Evolutionary conservation across 2,329 filamentous ascomycete species (phyloP).

Genomic region (Colletotrichum echinochloae): DNA sequence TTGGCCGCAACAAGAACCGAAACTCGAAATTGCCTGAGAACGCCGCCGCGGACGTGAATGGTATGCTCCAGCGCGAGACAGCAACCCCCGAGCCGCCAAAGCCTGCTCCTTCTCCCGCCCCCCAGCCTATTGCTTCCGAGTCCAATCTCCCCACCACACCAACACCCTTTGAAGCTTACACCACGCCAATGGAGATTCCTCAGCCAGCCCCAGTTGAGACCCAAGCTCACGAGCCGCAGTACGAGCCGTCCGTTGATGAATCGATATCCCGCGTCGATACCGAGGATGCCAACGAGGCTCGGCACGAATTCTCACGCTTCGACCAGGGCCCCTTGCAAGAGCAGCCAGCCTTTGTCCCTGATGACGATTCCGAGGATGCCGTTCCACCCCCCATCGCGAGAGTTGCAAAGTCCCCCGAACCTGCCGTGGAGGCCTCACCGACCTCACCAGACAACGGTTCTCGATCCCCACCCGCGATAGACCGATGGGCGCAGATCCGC

Average conservation of each 20-base stretch:
- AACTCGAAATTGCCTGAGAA: conserved; percentile 68
- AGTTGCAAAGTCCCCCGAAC: conserved; percentile 48
- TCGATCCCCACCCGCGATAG: conserved; percentile 62
- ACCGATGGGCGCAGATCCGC: conserved; percentile 95
- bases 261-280: conserved; percentile 71
- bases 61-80: conserved; percentile 59
- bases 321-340: conserved; percentile 90
- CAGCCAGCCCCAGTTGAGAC: conserved; percentile 38
- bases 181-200: conserved; percentile 38
- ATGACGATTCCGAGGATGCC: conserved; percentile 63
- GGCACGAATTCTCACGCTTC: conserved; percentile 74
- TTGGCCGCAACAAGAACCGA: conserved; percentile 72
- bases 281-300: conserved; percentile 68
- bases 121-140: conserved; percentile 41
- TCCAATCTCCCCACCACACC: conserved; percentile 38
- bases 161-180: conserved; percentile 38
- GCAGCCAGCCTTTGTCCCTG: conserved; percentile 84
- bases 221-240: conserved; percentile 50
- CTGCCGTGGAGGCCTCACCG: conserved; percentile 44
- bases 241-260: conserved; percentile 60
- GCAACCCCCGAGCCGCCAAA: conserved; percentile 43
- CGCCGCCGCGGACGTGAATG: conserved; percentile 63
- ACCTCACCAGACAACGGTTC: conserved; percentile 45
- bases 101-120: conserved; percentile 42
- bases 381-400: conserved; percentile 65